Evolutionary conservation across 768 basidiomycete species (phyloP), one percentile per base, ranked within the genome.

Genomic region (Russula griseocarnosa): DNA sequence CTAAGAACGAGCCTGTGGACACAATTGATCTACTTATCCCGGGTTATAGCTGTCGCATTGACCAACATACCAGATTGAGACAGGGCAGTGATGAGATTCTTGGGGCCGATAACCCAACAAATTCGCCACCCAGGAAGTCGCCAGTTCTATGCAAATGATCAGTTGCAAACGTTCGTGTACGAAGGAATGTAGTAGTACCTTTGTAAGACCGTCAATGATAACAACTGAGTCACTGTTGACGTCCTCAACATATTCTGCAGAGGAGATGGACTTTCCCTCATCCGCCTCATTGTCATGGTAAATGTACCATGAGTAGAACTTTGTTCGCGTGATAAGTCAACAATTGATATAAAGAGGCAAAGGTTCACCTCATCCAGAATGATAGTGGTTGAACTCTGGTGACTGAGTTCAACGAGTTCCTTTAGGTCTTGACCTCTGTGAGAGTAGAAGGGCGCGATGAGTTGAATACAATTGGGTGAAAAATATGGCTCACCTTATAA

Each of bases 281-380:
- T 93, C 90, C 58, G 80, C 77, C 14, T 85, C 84, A 62, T 84
- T 75, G 51, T 95, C 90, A 13, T 87, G 91, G 73, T 95, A 96
- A 59, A 93, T 87, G 73, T 96, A 95, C 92, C 94, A 96, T 11
- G 90, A 92, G 72, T 97, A 96, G 75, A 95, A 94, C 87, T 95
- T 67, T 3, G 67, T 46, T 22, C 69, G 64, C 47, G 47, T 16
- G 5, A 36, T 55, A 30, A 55, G 53, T 10, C 10, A 22, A 44
- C 56, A 30, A n/a, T 38, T 46, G 22, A 20, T 11, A 22, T 24
- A 11, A 22, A 7, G 30, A 54, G 60, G n/a, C n/a, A 44, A 30
- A 38, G 16, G 34, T 50, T 73, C 40, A 88, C 90, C 80, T 93
- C 91, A 71, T 93, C 91, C 36, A 93, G 81, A 68, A 93, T 86